Conservation (phyloP, 441 rosid species). For the Geranium incanum region DNA sequence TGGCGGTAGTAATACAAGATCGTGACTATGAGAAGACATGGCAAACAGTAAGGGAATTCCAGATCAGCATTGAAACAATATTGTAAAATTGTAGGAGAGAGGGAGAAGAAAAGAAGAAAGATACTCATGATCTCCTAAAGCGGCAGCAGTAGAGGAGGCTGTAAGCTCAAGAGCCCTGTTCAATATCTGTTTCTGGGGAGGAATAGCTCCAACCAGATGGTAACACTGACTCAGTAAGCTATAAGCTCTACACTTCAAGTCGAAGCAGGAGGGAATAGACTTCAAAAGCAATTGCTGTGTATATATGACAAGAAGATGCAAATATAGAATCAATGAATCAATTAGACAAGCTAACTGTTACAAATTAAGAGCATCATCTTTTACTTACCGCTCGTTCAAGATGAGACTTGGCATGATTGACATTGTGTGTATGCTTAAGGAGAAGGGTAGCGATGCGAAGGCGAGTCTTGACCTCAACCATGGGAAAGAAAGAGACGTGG, state of each 20-base stretch:
- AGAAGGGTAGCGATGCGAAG: slow-evolving; percentile 73
- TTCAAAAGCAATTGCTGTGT: slow-evolving; percentile 56
- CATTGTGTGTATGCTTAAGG: slow-evolving; percentile 72
- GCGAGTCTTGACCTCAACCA: slow-evolving; percentile 77
- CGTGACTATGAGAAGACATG: not conserved
- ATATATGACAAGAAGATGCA: not conserved
- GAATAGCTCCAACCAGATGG: slow-evolving; percentile 71
- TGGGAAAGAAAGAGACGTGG: slow-evolving; percentile 62
- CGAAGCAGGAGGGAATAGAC: slow-evolving; percentile 75
- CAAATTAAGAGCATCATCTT: not conserved
- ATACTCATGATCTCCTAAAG: not conserved
- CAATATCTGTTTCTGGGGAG: slow-evolving; percentile 71
- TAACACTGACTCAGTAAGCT: slow-evolving; percentile 84
- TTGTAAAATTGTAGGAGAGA: not conserved
- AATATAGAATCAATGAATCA: not conserved
- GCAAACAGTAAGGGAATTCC: not conserved
- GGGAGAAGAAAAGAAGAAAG: not conserved
- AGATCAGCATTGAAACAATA: too few relatives aligned
- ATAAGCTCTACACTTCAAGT: slow-evolving; percentile 70
- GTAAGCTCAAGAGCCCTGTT: slow-evolving; percentile 67
- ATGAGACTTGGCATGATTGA: slow-evolving; percentile 75
- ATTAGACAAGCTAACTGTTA: not conserved
- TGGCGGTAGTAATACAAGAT: not conserved
- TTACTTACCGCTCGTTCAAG: slow-evolving; percentile 56
- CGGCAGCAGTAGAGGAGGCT: slow-evolving; percentile 29